phyloP scores from a whole-genome alignment of 352 stramenopile species.

The Phytophthora nicotianae region DNA sequence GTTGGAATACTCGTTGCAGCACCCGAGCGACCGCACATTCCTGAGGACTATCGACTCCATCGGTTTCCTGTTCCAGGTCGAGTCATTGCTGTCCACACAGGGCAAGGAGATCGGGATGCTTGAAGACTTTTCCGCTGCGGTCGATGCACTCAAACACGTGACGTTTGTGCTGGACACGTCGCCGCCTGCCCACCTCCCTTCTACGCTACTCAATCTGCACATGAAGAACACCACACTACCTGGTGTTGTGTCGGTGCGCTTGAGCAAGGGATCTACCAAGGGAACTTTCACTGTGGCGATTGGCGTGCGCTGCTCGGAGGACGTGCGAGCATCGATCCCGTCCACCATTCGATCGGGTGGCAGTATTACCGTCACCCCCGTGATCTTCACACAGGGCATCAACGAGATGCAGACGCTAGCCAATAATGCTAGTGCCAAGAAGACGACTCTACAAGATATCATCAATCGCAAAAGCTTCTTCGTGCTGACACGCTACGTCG shows the following conservation, averaged over 20 bases:
- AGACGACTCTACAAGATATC: constrained; percentile 73
- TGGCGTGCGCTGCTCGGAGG: constrained; percentile 55
- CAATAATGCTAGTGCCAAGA: constrained; percentile 70
- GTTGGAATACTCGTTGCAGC: constrained; percentile 72
- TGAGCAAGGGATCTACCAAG: constrained; percentile 57
- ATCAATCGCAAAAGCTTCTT: constrained; percentile 81
- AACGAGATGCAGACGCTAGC: constrained; percentile 84
- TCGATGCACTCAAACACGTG: constrained; percentile 77
- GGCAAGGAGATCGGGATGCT: constrained; percentile 97
- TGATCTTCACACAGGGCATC: constrained; percentile 81
- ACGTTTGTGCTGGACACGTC: constrained; percentile 73
- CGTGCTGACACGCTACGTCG: constrained; percentile 57
- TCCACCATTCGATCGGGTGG: constrained; percentile 48
- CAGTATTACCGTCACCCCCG: constrained; percentile 58
- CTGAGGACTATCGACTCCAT: constrained; percentile 67
- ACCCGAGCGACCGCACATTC: constrained; percentile 60
- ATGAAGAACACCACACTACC: constrained; percentile 75
- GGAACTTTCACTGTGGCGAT: constrained; percentile 64
- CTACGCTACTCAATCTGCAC: constrained; percentile 78
- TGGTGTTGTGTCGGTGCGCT: constrained; percentile 71
- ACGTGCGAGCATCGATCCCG: constrained; percentile 51
- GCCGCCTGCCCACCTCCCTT: constrained; percentile 58
- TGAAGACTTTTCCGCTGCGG: constrained; percentile 83
- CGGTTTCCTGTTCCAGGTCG: constrained; percentile 88
- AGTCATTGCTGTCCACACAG: constrained; percentile 93